Conservation (phyloP, 768 basidiomycete genomes). For the Termitomyces sp. region DNA sequence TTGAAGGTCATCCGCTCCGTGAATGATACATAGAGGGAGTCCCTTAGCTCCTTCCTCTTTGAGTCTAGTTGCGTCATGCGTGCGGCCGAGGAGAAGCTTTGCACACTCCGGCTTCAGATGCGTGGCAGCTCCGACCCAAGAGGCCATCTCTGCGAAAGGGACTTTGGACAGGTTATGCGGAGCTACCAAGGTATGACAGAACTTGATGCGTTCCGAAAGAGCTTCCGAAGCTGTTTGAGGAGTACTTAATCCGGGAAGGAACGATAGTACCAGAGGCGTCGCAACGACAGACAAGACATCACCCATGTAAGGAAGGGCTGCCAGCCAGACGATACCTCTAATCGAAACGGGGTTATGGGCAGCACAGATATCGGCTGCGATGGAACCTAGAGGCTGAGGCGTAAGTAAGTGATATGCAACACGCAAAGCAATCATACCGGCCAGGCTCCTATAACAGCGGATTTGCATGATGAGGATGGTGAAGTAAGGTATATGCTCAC, state of each 20-base stretch:
- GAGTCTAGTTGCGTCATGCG: background rate
- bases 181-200: background rate
- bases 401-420: background rate
- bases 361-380: slow-evolving; percentile 14
- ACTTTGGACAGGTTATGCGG: background rate
- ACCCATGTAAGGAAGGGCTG: slow-evolving; percentile 11
- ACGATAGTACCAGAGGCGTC: slow-evolving; percentile 8
- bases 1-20: background rate
- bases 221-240: background rate
- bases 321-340: slow-evolving; percentile 11
- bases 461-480: background rate
- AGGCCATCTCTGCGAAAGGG: background rate
- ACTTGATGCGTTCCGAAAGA: background rate
- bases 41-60: background rate
- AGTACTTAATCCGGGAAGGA: slow-evolving; percentile 6
- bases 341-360: slow-evolving; percentile 8
- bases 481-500: background rate
- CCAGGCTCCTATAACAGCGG: background rate
- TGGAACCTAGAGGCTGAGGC: background rate
- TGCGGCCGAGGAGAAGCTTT: background rate
- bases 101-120: background rate
- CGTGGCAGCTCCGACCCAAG: background rate
- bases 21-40: background rate
- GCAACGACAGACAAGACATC: slow-evolving; percentile 10
- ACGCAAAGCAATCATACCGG: background rate